Evolutionary conservation across 768 basidiomycete genomes (phyloP).

Genomic region (Trametes sanguinea): DNA sequence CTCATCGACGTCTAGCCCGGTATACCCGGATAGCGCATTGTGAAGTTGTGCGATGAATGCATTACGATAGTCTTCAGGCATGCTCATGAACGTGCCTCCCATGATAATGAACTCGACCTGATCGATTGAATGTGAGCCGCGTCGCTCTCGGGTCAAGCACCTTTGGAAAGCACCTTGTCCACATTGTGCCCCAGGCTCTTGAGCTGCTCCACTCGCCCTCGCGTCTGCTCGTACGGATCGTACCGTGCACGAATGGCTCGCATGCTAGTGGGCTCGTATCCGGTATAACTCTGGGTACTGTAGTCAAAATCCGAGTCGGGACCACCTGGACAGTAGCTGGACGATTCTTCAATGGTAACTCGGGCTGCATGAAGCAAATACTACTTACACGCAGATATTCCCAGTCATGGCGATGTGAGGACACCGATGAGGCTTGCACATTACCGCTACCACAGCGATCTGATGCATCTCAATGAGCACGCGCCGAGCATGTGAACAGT

Average conservation of each 20-base stretch:
- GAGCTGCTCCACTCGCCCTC: constrained; percentile 93
- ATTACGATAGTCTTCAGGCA: constrained; percentile 94
- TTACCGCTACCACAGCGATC: constrained; percentile 99
- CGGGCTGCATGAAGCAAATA: not conserved
- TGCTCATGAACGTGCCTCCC: constrained; percentile 99
- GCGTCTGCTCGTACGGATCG: constrained; percentile 97
- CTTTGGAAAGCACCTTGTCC: constrained; percentile 70
- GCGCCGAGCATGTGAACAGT: not conserved
- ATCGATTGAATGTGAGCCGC: not conserved
- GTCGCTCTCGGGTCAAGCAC: not conserved
- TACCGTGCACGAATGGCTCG: constrained; percentile 95
- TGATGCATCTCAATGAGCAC: constrained; percentile 33
- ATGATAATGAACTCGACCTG: constrained; percentile 92
- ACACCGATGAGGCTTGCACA: constrained; percentile 99
- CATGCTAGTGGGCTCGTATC: constrained; percentile 98
- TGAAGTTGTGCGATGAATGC: constrained; percentile 95
- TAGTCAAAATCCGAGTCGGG: constrained; percentile 99
- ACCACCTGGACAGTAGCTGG: constrained; percentile 95
- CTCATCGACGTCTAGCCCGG: constrained; percentile 91
- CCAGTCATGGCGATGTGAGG: constrained; percentile 99
- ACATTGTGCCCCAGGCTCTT: constrained; percentile 96
- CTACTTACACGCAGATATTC: constrained; percentile 92
- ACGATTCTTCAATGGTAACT: not conserved
- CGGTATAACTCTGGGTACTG: constrained; percentile 95
- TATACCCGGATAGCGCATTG: constrained; percentile 95